Percentiles rank a stretch among this genome's conserved stretches.
These are phyloP conservation scores for Xylariaceae sp. DNA, from an alignment of 2,329 filamentous ascomycete genomes.

Conservation along the genomic window DNA sequence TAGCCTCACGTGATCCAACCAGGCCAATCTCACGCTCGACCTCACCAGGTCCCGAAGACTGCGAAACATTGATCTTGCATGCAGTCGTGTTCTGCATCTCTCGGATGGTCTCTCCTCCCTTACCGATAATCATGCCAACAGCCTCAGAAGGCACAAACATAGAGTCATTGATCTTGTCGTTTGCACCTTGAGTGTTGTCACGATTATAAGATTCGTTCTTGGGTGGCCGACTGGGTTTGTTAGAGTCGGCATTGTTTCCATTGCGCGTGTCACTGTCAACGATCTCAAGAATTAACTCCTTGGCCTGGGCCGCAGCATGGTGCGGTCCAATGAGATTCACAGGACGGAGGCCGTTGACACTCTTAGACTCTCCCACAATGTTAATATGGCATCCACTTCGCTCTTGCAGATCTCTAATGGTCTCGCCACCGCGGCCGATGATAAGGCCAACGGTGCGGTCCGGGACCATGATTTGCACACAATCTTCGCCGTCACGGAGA, in stretches of 20 bases:
- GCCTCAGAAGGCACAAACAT: constrained; percentile 85
- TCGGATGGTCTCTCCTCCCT: constrained; percentile 88
- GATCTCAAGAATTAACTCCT: constrained; percentile 87
- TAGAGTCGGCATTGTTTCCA: constrained; percentile 22
- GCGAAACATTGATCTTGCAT: constrained; percentile 92
- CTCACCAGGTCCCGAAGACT: constrained; percentile 70
- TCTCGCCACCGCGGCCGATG: constrained; percentile 89
- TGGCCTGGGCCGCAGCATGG: constrained; percentile 69
- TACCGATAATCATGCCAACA: constrained; percentile 94
- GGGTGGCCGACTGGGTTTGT: constrained; percentile 35
- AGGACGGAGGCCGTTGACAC: constrained; percentile 79
- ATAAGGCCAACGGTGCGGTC: constrained; percentile 90
- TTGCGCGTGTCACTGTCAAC: constrained; percentile 82
- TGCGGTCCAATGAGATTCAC: constrained; percentile 83
- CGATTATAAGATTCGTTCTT: constrained; percentile 37
- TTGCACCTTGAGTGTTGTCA: constrained; percentile 37
- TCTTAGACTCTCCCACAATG: constrained; percentile 90
- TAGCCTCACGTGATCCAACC: constrained; percentile 70
- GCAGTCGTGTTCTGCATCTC: constrained; percentile 84
- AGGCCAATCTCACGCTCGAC: constrained; percentile 81
- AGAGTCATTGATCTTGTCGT: constrained; percentile 72
- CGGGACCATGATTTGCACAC: constrained; percentile 89
- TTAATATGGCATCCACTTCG: constrained; percentile 92
- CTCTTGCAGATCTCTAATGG: constrained; percentile 87
- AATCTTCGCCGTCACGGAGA: constrained; percentile 74